Percentiles rank a stretch among this genome's conserved stretches.
Evolutionary conservation across 1,284 basidiomycete species (phyloP).

Genomic region (Wallemia mellicola): DNA sequence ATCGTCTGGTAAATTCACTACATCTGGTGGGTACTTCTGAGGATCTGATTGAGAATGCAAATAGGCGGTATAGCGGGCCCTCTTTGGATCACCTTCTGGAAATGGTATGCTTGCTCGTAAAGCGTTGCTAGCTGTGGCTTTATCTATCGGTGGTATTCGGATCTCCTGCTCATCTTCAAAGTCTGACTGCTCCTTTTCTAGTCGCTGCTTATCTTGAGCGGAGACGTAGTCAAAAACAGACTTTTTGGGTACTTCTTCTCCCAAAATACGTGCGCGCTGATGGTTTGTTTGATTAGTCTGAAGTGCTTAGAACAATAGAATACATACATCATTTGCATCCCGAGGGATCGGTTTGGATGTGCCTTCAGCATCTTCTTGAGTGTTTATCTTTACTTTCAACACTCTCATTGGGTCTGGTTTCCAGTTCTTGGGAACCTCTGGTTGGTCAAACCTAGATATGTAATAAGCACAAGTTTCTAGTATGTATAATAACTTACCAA

Average conservation of each 20-base stretch:
- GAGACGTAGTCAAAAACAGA: slow-evolving; percentile 84
- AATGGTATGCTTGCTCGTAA: slow-evolving; percentile 74
- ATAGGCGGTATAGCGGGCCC: slow-evolving; percentile 57
- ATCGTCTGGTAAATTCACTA: slow-evolving; percentile 14
- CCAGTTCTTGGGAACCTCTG: slow-evolving; percentile 56
- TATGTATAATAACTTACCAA: slow-evolving; percentile 23
- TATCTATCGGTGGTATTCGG: slow-evolving; percentile 31
- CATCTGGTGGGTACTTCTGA: slow-evolving; percentile 8
- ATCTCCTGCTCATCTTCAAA: slow-evolving; percentile 9
- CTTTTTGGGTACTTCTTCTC: slow-evolving; percentile 41
- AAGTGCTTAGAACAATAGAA: background rate
- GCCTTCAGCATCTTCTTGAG: slow-evolving; percentile 18
- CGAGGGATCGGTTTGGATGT: slow-evolving; percentile 19
- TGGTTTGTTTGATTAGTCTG: slow-evolving; percentile 1
- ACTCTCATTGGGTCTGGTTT: slow-evolving; percentile 45
- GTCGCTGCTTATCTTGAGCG: slow-evolving; percentile 55
- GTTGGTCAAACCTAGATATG: slow-evolving; percentile 35
- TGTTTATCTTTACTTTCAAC: slow-evolving; percentile 24
- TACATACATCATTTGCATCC: slow-evolving; percentile 3
- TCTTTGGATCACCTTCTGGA: slow-evolving; percentile 40
- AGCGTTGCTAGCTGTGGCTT: slow-evolving; percentile 55
- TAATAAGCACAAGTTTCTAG: background rate
- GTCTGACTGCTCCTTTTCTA: slow-evolving; percentile 29
- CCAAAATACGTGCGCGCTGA: slow-evolving; percentile 50
- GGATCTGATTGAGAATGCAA: slow-evolving; percentile 36